Base-by-base conservation (phyloP, 2,329 filamentous ascomycete species). In the Boeremia exigua region DNA sequence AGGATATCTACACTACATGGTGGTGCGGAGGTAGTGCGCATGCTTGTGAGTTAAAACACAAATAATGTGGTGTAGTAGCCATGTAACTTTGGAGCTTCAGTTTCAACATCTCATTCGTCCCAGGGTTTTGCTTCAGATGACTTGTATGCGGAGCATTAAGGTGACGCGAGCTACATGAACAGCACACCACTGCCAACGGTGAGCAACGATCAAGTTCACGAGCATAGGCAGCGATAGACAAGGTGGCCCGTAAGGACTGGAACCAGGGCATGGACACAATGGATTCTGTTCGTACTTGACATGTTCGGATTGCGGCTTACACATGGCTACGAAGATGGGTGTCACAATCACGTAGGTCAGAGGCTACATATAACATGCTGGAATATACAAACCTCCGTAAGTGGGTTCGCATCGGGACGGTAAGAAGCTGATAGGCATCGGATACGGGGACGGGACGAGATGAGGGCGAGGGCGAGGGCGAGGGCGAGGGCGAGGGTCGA, bases 321-420 rank as follows among this genome's bases (percentile, higher is more conserved):
- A 43, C 27, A 28, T 29, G 12, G 42, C 43, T 36, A 30, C 2
- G 25, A 14, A 46, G 52, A 36, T 17, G 15, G 11, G 27, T 9
- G 38, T 51, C 48, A 54, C 40, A 29, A 19, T 60, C 54, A 60
- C 49, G 23, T 27, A 14, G 32, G 25, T 7, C 27, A 17, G 28
- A 17, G 32, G 39, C 38, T 55, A 54, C 23, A 49, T 42, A 58
- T 19, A 11, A 48, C 40, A 42, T 55, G 51, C 19, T 43, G 40
- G 47, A 55, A 54, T 45, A 44, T 57, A 60, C 58, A 57, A 60
- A 60, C 58, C 58, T 58, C 44, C 29, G 14, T 27, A 12, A 30
- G 23, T 39, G 45, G 43, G 19, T 38, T 46, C 29, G 54, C 53
- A 17, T 55, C 55, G 48, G 43, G 40, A 37, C 39, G 39, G 34